A percentile compares a stretch with the other conserved stretches of the same genome.
These are phyloP conservation scores for Septoria linicola DNA, from an alignment of 2,329 filamentous ascomycete genomes.

Conservation along the genomic window DNA sequence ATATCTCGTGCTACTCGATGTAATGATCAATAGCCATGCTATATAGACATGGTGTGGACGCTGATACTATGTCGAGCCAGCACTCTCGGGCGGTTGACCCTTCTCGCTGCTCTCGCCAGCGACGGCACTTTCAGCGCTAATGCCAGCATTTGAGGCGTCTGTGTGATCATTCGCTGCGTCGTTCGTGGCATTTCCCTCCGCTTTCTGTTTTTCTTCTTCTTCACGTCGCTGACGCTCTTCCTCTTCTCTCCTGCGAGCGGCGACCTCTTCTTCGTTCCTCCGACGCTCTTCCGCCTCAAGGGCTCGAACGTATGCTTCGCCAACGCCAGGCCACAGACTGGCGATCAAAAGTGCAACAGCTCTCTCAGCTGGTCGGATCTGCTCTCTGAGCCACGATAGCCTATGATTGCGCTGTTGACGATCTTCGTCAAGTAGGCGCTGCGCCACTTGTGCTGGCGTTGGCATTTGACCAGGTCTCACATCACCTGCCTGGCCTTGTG, in stretches of 20 bases:
- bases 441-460: conserved; percentile 45
- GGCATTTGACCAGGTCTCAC: conserved; percentile 32
- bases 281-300: conserved; percentile 45
- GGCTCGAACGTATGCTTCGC: conserved; percentile 59
- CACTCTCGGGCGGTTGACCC: too few relatives aligned
- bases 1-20: too few relatives aligned
- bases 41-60: too few relatives aligned
- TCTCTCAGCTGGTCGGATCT: conserved; percentile 52
- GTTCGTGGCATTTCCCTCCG: conserved; percentile 3
- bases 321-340: conserved; percentile 61
- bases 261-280: conserved; percentile 31
- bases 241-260: conserved; percentile 29
- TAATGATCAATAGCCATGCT: too few relatives aligned
- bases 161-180: too few relatives aligned
- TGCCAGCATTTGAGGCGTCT: too few relatives aligned
- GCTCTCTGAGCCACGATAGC: conserved; percentile 32
- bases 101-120: too few relatives aligned
- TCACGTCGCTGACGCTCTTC: conserved; percentile 28
- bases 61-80: too few relatives aligned
- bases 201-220: conserved; percentile 22
- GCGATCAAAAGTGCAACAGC: conserved; percentile 62
- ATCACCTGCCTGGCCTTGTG: conserved; percentile 14
- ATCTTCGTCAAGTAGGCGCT: conserved; percentile 39
- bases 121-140: too few relatives aligned
- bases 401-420: conserved; percentile 25